These are phyloP conservation scores for Diaporthe ampelina DNA, from an alignment of 2,329 filamentous ascomycete genomes.

Conservation along the genomic window DNA sequence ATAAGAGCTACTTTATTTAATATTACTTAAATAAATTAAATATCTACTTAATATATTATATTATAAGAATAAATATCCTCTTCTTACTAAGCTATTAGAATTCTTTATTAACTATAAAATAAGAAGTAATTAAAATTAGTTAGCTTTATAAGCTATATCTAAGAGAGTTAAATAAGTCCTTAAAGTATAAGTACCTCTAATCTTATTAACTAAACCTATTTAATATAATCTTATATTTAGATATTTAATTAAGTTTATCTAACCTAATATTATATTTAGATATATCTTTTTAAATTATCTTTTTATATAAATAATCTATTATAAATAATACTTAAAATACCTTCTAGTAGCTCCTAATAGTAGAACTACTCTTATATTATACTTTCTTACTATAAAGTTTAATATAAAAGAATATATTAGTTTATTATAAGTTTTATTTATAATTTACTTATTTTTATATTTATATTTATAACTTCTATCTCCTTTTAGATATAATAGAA, in stretches of 20 bases:
- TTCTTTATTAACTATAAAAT: neutral
- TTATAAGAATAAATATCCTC: neutral
- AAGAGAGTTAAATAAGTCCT: neutral
- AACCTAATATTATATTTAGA: too few species aligned
- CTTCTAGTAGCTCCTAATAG: neutral
- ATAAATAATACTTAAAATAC: neutral
- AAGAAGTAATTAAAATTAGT: neutral
- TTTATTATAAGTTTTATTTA: neutral
- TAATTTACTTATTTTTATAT: neutral
- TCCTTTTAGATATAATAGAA: neutral
- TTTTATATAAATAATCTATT: neutral
- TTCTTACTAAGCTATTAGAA: neutral
- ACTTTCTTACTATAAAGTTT: neutral
- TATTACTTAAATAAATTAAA: neutral
- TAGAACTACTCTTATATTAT: neutral
- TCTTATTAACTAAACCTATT: neutral
- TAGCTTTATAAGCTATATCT: neutral
- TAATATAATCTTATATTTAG: neutral
- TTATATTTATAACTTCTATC: neutral
- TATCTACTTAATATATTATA: neutral
- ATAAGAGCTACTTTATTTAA: neutral
- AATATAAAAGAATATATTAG: neutral
- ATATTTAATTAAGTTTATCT: neutral
- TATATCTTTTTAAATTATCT: neutral
- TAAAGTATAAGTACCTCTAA: neutral